phyloP scores from a whole-genome alignment of 2,329 filamentous ascomycete genomes.

The Chaetomium globosum region DNA sequence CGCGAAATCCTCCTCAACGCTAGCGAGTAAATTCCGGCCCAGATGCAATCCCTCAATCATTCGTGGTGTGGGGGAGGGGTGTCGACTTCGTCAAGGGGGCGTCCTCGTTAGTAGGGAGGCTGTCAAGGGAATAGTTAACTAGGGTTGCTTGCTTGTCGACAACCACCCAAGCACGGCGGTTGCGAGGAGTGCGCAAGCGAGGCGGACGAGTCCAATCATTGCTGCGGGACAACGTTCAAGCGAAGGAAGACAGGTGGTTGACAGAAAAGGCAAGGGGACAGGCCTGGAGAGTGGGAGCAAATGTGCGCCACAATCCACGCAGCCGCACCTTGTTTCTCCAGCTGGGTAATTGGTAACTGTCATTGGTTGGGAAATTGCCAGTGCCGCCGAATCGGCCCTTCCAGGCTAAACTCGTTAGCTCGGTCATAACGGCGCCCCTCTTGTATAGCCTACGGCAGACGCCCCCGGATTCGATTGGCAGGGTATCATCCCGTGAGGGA shows the following conservation, averaged over 20 bases:
- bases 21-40: neutral
- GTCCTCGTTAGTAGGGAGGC: neutral
- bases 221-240: neutral
- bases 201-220: slow-evolving; percentile 19
- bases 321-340: slow-evolving; percentile 42
- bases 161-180: slow-evolving; percentile 15
- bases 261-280: no score
- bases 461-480: slow-evolving; percentile 37
- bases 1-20: slow-evolving; percentile 2
- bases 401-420: slow-evolving; percentile 47
- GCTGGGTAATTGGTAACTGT: slow-evolving; percentile 36
- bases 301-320: slow-evolving; percentile 37
- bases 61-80: slow-evolving; percentile 2
- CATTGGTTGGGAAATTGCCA: slow-evolving; percentile 46
- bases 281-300: slow-evolving; percentile 8
- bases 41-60: neutral
- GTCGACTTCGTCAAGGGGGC: no score
- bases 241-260: neutral
- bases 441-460: slow-evolving; percentile 34
- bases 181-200: slow-evolving; percentile 20
- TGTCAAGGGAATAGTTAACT: no score
- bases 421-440: slow-evolving; percentile 37
- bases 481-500: slow-evolving; percentile 38
- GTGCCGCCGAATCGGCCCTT: slow-evolving; percentile 45
- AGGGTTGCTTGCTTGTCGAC: slow-evolving; percentile 21